phyloP scores from a whole-genome alignment of 768 basidiomycete species.

The Epithele typhae region DNA sequence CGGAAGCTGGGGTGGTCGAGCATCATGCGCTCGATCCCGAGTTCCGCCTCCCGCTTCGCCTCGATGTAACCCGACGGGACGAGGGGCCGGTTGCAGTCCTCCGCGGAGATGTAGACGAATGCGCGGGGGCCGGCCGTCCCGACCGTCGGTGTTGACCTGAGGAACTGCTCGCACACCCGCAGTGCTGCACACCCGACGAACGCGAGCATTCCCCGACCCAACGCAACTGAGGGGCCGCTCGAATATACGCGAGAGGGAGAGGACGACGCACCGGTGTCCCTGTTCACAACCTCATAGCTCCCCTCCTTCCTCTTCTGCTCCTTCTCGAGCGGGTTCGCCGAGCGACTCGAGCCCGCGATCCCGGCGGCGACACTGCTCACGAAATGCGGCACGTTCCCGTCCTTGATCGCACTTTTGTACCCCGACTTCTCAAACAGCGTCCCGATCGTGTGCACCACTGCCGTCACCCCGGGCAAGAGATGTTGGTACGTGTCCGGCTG shows the following conservation, averaged over 20 bases:
- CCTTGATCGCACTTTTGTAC: conserved; percentile 74
- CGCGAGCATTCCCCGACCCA: neutral
- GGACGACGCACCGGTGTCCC: conserved; percentile 73
- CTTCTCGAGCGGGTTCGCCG: conserved; percentile 53
- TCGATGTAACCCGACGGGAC: conserved; percentile 85
- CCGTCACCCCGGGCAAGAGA: conserved; percentile 61
- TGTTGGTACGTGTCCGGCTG: conserved; percentile 67
- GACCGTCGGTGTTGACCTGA: conserved; percentile 37
- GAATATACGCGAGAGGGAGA: neutral
- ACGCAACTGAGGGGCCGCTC: too few species aligned
- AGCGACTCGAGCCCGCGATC: conserved; percentile 19
- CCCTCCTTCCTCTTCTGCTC: conserved; percentile 29
- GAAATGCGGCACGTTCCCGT: conserved; percentile 51
- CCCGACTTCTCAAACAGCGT: conserved; percentile 75
- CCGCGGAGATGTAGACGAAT: conserved; percentile 96
- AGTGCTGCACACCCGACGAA: conserved; percentile 41
- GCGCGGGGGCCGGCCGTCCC: conserved; percentile 39
- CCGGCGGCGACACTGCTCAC: conserved; percentile 43
- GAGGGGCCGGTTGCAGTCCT: conserved; percentile 86
- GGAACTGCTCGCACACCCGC: conserved; percentile 73
- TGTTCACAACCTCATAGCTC: conserved; percentile 80
- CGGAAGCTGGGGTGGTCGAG: conserved; percentile 43
- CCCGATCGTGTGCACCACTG: conserved; percentile 92
- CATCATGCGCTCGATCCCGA: conserved; percentile 54
- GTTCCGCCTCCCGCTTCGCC: conserved; percentile 92